phyloP scores from a whole-genome alignment of 305 asterid genomes.

The Fraxinus sp. region DNA sequence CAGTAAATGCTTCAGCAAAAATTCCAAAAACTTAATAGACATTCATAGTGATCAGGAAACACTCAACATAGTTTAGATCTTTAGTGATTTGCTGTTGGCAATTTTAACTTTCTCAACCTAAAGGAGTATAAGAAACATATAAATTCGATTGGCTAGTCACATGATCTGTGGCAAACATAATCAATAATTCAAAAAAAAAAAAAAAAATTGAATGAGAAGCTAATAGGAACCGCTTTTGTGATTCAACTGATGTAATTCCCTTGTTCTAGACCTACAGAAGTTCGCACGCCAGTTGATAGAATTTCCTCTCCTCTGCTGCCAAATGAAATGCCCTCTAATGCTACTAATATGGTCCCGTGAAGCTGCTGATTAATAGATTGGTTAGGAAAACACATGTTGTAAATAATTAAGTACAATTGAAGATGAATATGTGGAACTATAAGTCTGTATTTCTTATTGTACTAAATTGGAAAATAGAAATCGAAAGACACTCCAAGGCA shows the following conservation, averaged over 20 bases:
- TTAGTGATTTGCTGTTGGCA: background rate
- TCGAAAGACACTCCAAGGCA: background rate
- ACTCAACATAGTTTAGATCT: background rate
- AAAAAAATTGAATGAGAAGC: background rate
- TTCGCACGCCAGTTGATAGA: background rate
- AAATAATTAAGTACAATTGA: background rate
- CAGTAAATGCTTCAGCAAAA: background rate
- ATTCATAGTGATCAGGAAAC: background rate
- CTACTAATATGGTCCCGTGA: background rate
- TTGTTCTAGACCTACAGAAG: background rate
- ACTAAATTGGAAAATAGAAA: background rate
- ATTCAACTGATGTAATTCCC: background rate
- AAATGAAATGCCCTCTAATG: background rate
- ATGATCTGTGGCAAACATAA: background rate
- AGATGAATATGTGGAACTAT: background rate
- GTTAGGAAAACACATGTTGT: background rate
- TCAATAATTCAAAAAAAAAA: background rate
- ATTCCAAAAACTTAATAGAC: background rate
- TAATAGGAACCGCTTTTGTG: background rate
- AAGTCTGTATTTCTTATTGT: background rate
- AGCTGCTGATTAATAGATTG: background rate
- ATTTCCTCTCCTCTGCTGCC: background rate
- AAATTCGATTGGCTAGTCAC: background rate
- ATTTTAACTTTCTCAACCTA: background rate
- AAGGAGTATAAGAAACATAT: background rate